Evolutionary conservation across 2,329 filamentous ascomycete species (phyloP).

Genomic region (Xylaria sp.): DNA sequence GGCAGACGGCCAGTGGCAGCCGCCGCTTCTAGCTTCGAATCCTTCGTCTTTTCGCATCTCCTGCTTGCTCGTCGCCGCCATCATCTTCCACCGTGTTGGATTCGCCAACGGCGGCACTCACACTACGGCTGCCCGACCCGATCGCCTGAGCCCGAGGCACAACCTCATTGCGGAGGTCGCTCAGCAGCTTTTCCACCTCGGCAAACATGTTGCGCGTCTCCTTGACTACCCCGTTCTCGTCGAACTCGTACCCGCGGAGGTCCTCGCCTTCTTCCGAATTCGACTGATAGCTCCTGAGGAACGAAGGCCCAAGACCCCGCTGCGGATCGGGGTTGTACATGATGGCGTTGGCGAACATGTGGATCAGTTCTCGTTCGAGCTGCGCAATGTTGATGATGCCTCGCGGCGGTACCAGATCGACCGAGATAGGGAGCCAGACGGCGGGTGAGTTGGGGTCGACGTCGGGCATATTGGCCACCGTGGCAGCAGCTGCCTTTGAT

Average conservation of each 20-base stretch:
- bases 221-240: slow-evolving; percentile 87
- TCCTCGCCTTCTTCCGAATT: slow-evolving; percentile 53
- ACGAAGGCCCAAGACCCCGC: slow-evolving; percentile 72
- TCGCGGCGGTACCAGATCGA: slow-evolving; percentile 84
- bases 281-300: slow-evolving; percentile 57
- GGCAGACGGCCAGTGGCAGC: not conserved
- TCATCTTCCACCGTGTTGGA: slow-evolving; percentile 60
- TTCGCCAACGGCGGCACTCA: slow-evolving; percentile 53
- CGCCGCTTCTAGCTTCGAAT: slow-evolving; percentile 43
- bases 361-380: slow-evolving; percentile 89
- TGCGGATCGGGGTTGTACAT: slow-evolving; percentile 95
- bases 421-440: slow-evolving; percentile 74
- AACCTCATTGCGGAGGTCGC: slow-evolving; percentile 78
- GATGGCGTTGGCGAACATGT: slow-evolving; percentile 97
- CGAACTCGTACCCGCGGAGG: slow-evolving; percentile 69
- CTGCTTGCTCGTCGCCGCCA: slow-evolving; percentile 55
- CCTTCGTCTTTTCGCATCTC: slow-evolving; percentile 52
- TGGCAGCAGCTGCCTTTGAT: slow-evolving; percentile 55
- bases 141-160: slow-evolving; percentile 56
- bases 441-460: slow-evolving; percentile 65
- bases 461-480: slow-evolving; percentile 68
- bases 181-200: slow-evolving; percentile 82
- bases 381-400: slow-evolving; percentile 94
- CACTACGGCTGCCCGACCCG: slow-evolving; percentile 45
- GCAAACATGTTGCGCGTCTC: slow-evolving; percentile 91